Evolutionary conservation across 495 filamentous ascomycete genomes (phyloP).

Genomic region (Penicillium roqueforti): DNA sequence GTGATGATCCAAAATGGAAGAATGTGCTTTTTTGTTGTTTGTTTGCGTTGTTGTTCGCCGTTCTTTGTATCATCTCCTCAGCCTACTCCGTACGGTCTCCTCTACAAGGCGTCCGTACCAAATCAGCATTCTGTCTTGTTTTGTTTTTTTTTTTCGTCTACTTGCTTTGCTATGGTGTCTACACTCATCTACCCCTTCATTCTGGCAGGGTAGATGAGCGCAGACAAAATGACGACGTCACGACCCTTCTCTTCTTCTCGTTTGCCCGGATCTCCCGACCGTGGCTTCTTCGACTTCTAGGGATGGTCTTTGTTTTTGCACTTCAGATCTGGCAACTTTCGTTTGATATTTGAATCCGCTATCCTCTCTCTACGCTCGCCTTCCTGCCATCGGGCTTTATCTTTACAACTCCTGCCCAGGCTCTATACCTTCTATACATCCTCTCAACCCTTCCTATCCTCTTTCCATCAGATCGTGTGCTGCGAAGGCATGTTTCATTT

Average conservation of each 20-base stretch:
- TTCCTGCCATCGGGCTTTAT: background rate
- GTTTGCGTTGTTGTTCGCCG: constrained; percentile 4
- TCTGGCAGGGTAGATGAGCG: background rate
- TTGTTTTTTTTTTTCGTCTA: background rate
- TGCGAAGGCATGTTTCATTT: constrained; percentile 4
- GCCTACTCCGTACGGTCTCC: constrained; percentile 3
- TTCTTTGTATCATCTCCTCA: constrained; percentile 20
- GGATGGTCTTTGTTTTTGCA: constrained; percentile 19
- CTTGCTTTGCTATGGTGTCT: constrained; percentile 3
- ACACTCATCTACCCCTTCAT: background rate
- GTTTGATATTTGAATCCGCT: background rate
- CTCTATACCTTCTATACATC: background rate
- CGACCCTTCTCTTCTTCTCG: constrained; percentile 29
- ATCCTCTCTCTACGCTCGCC: background rate
- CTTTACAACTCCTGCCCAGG: background rate
- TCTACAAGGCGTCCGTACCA: constrained; percentile 3
- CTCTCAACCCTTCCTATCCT: background rate
- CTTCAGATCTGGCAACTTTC: constrained; percentile 8
- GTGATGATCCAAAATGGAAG: constrained; percentile 27
- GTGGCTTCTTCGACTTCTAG: constrained; percentile 24
- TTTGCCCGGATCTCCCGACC: constrained; percentile 16
- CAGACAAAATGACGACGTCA: constrained; percentile 27
- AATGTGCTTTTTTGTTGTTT: constrained; percentile 15
- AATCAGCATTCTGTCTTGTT: constrained; percentile 7
- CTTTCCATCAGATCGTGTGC: constrained; percentile 5